Percentiles rank a stretch among this genome's conserved stretches.
phyloP scores from a whole-genome alignment of 768 basidiomycete species.

The Chalciporus piperatus region DNA sequence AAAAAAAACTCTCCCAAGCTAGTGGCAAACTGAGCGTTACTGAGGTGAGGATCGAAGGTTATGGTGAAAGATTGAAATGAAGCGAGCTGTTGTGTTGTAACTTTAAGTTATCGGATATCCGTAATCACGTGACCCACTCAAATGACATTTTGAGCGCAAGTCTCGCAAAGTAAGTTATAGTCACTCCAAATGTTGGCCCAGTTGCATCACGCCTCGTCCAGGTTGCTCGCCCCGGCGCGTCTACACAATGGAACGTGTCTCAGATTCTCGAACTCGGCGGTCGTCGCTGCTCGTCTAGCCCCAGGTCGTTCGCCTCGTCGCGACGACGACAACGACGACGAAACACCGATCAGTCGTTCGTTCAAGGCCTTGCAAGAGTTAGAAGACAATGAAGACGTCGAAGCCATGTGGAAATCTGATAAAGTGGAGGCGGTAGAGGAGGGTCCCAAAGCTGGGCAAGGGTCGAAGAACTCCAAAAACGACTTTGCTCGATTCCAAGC shows the following conservation, averaged over 20 bases:
- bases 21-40: no score
- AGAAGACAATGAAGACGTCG: neutral
- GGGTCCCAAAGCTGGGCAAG: neutral
- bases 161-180: neutral
- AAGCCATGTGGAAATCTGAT: neutral
- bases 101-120: no score
- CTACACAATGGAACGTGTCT: conserved; percentile 8
- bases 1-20: no score
- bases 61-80: no score
- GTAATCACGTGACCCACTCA: neutral
- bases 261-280: conserved; percentile 23
- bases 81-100: no score
- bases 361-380: neutral
- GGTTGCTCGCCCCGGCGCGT: conserved; percentile 8
- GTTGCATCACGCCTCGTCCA: conserved; percentile 15
- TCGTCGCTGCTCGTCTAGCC: conserved; percentile 6
- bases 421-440: neutral
- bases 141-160: neutral
- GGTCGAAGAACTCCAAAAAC: conserved; percentile 14
- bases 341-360: neutral
- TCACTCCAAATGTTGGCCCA: conserved; percentile 20
- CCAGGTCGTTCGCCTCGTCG: conserved; percentile 3
- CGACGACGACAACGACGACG: neutral
- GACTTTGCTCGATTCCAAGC: conserved; percentile 11
- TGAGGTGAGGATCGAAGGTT: no score